phyloP scores from a whole-genome alignment of 2,329 filamentous ascomycete species.

The Pseudonectria foliicola region DNA sequence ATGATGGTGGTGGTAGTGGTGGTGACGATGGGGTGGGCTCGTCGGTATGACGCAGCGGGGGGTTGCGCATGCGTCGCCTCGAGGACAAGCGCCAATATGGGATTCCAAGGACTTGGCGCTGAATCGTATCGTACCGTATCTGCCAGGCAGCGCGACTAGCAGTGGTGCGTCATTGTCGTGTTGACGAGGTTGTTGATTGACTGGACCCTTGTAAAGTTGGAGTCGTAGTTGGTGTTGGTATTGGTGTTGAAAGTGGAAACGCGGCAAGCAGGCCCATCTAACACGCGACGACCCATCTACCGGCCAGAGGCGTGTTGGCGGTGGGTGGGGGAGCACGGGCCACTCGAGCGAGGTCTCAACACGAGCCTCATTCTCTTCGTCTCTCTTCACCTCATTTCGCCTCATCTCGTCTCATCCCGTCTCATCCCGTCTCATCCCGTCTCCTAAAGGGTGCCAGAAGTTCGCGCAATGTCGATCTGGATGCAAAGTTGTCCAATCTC shows the following conservation, averaged over 20 bases:
- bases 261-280: slow-evolving; percentile 3
- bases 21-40: slow-evolving; percentile 7
- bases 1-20: slow-evolving; percentile 6
- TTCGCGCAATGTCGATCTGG: too few species aligned
- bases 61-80: too few species aligned
- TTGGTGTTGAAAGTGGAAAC: slow-evolving; percentile 6
- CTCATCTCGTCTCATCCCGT: too few species aligned
- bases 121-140: too few species aligned
- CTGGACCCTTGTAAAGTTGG: too few species aligned
- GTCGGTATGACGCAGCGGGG: too few species aligned
- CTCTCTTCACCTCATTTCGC: too few species aligned
- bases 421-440: too few species aligned
- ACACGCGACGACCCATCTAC: slow-evolving; percentile 3
- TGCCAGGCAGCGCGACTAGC: too few species aligned
- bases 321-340: slow-evolving; percentile 8
- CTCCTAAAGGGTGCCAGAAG: too few species aligned
- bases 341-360: not conserved
- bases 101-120: slow-evolving; percentile 2
- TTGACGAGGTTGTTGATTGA: not conserved
- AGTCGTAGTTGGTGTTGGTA: not conserved
- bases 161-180: not conserved
- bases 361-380: too few species aligned
- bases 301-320: not conserved
- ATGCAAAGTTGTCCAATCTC: too few species aligned
- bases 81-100: not conserved